Percentiles rank a stretch among this genome's conserved stretches.
These are phyloP conservation scores for Tagetes erecta DNA, from an alignment of 129 eudicot genomes.

Conservation along the genomic window DNA sequence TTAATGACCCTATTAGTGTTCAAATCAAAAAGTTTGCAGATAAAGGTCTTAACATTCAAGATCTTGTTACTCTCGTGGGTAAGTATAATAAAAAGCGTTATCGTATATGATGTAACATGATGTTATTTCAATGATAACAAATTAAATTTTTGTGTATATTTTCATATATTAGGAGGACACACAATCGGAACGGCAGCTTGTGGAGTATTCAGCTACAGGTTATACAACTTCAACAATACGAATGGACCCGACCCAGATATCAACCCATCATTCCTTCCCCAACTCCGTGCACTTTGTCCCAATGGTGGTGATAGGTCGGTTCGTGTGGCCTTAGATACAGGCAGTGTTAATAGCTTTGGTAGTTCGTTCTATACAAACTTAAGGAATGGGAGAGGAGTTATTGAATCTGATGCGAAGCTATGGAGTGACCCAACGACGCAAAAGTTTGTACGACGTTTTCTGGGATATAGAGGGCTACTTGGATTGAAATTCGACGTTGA, in stretches of 20 bases:
- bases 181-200: conserved; percentile 70
- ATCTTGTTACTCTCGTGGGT: conserved; percentile 78
- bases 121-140: background rate
- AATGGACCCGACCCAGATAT: conserved; percentile 53
- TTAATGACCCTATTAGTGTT: conserved; percentile 41
- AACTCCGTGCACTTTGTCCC: conserved; percentile 55
- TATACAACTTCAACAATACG: conserved; percentile 53
- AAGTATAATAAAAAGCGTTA: conserved; percentile 13
- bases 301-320: conserved; percentile 31
- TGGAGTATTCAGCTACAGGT: conserved; percentile 50
- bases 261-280: conserved; percentile 43
- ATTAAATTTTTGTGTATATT: background rate
- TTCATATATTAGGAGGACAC: conserved; percentile 56
- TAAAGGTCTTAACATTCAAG: conserved; percentile 55
- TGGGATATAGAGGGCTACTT: conserved; percentile 48
- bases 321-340: conserved; percentile 48
- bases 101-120: background rate
- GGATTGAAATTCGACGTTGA: conserved; percentile 47
- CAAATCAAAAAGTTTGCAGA: conserved; percentile 45
- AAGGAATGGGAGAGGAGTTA: conserved; percentile 50
- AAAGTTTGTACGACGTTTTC: conserved; percentile 44
- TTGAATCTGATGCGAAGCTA: conserved; percentile 62
- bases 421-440: conserved; percentile 52
- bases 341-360: conserved; percentile 44
- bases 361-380: conserved; percentile 46